phyloP scores from a whole-genome alignment of 352 stramenopile species.

The Albugo candida region DNA sequence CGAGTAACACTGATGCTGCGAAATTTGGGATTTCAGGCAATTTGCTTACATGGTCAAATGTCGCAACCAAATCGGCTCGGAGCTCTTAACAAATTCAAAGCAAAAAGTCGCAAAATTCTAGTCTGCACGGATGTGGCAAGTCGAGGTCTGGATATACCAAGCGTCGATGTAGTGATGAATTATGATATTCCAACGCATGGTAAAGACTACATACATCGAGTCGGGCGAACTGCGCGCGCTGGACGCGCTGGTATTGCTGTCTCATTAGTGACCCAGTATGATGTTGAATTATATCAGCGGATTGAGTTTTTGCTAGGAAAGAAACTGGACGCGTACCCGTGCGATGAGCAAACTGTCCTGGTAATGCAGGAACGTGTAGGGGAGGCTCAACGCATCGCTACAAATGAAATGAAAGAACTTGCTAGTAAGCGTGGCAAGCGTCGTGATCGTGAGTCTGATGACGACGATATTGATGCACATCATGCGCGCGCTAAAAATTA shows the following conservation, averaged over 20 bases:
- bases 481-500: slow-evolving; percentile 31
- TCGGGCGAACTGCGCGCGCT: slow-evolving; percentile 93
- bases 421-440: slow-evolving; percentile 22
- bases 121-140: slow-evolving; percentile 80
- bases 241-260: slow-evolving; percentile 87
- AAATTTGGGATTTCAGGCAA: slow-evolving; percentile 95
- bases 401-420: slow-evolving; percentile 77
- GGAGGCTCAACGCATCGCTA: slow-evolving; percentile 92
- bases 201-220: slow-evolving; percentile 99
- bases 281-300: slow-evolving; percentile 97
- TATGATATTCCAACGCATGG: slow-evolving; percentile 97
- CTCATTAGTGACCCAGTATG: slow-evolving; percentile 97
- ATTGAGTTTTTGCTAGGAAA: slow-evolving; percentile 83
- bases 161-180: slow-evolving; percentile 97
- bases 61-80: slow-evolving; percentile 93
- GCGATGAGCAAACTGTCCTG: slow-evolving; percentile 90
- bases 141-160: slow-evolving; percentile 92
- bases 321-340: slow-evolving; percentile 61
- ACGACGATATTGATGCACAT: slow-evolving; percentile 29
- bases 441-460: slow-evolving; percentile 39
- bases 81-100: slow-evolving; percentile 97
- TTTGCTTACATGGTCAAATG: slow-evolving; percentile 98
- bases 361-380: slow-evolving; percentile 93
- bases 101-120: slow-evolving; percentile 73
- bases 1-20: slow-evolving; percentile 91